Conservation (phyloP, 495 filamentous ascomycete genomes). For the Lasiosphaeria hispida region DNA sequence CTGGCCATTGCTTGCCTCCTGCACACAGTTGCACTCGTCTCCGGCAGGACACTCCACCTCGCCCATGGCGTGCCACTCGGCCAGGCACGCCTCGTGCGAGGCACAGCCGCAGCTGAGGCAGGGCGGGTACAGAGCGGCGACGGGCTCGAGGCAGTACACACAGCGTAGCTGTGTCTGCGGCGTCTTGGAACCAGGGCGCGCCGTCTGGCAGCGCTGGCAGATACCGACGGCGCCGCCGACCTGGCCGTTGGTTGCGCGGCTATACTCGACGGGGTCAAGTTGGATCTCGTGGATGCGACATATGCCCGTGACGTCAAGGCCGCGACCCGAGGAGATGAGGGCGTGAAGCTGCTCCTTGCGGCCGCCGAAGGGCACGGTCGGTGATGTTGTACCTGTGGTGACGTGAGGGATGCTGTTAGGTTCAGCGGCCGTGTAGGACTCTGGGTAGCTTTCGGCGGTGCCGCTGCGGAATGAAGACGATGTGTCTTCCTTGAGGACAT, state of each 20-base stretch:
- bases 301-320: constrained; percentile 58
- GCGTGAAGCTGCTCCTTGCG: constrained; percentile 44
- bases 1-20: constrained; percentile 38
- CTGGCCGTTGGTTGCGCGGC: constrained; percentile 23
- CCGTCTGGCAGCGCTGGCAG: constrained; percentile 42
- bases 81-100: constrained; percentile 53
- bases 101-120: constrained; percentile 63
- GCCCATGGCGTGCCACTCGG: constrained; percentile 49
- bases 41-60: constrained; percentile 47
- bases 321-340: constrained; percentile 41
- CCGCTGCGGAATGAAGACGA: constrained; percentile 24
- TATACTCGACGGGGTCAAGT: constrained; percentile 48
- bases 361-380: constrained; percentile 43
- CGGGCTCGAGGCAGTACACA: constrained; percentile 57
- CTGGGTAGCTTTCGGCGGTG: constrained; percentile 29
- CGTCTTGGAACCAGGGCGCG: constrained; percentile 39
- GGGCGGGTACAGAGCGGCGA: constrained; percentile 54
- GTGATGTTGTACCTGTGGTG: constrained; percentile 35
- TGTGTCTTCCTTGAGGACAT: constrained; percentile 52
- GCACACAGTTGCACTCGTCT: constrained; percentile 48
- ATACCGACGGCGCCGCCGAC: constrained; percentile 53
- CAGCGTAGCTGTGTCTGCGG: constrained; percentile 56
- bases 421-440: constrained; percentile 28
- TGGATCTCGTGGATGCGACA: constrained; percentile 57
- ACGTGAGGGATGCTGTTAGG: constrained; percentile 17